phyloP scores from a whole-genome alignment of 352 stramenopile species.

The Globisporangium radiosum region DNA sequence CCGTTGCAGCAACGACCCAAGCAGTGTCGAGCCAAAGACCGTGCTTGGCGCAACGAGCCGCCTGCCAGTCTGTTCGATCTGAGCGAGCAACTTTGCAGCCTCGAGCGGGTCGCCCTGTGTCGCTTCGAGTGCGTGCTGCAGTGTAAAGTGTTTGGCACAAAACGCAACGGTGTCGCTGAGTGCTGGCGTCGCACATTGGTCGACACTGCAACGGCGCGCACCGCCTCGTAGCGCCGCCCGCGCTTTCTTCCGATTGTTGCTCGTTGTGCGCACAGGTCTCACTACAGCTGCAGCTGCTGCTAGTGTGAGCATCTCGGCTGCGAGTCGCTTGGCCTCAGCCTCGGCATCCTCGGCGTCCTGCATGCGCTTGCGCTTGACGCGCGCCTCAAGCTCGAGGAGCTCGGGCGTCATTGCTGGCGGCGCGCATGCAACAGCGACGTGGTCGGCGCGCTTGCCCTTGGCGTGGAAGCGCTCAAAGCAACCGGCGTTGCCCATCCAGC shows the following conservation, averaged over 20 bases:
- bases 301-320: constrained; percentile 25
- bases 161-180: constrained; percentile 29
- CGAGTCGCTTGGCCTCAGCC: constrained; percentile 41
- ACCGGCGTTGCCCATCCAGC: constrained; percentile 78
- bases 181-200: constrained; percentile 22
- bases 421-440: constrained; percentile 33
- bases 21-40: constrained; percentile 7
- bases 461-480: constrained; percentile 81
- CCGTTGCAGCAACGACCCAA: constrained; percentile 9
- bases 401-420: constrained; percentile 26
- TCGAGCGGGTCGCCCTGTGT: constrained; percentile 44
- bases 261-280: background rate
- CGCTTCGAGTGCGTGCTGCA: constrained; percentile 60
- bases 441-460: constrained; percentile 59
- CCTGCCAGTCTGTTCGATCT: constrained; percentile 23
- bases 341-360: constrained; percentile 46
- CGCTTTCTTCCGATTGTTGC: constrained; percentile 4
- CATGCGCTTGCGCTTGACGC: constrained; percentile 46
- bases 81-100: constrained; percentile 50
- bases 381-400: constrained; percentile 48
- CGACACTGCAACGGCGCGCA: constrained; percentile 26
- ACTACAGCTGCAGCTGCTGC: background rate
- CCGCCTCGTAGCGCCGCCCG: constrained; percentile 1
- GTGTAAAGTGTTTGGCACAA: constrained; percentile 50
- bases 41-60: background rate